Base-by-base conservation (phyloP, 2,329 filamentous ascomycete species). In the Aspergillus quadricinctus region DNA sequence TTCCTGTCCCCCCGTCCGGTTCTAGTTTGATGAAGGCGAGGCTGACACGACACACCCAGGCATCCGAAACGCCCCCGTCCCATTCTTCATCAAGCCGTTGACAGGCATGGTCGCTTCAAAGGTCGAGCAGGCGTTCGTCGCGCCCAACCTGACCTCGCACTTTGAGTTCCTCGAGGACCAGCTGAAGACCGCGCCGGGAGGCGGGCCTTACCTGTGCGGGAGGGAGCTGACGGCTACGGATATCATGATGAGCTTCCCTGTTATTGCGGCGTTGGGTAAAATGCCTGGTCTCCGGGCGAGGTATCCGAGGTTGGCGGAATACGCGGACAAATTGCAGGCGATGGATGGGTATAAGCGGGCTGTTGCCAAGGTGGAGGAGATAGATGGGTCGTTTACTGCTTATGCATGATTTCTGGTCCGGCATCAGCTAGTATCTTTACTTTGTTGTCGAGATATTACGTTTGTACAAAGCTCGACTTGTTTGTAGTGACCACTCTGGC, bases 61-160 rank as follows among this genome's bases (percentile, higher is more conserved):
- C 48, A 75, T 86, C 59, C 76, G 77, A 59, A 76, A 75, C 23
- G 75, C 82, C 0, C 79, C 83, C 0, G 80, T 87, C 0, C 86
- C 86, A 0, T 89, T 89, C 78, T 88, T 89, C 76, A 76, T 89
- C 66, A 85, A 82, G 61, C 86, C 86, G 2, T 78, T 90, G 58
- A 84, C 85, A 14, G 73, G 74, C 4, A 72, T 77, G 5, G 80
- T 89, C 21, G 81, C 81, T 7, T 69, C 71, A 37, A 72, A 72
- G 51, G 68, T 80, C 19, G 71, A 78, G 46, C 61, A 71, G 4
- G 64, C 64, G 4, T 79, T 74, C 59, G 60, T 80, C 17, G 60
- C 66, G 4, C 72, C 70, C 21, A 78, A 78, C 43, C 63, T 78
- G 17, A 66, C 72, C 10, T 67, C 69, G 5, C 73, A 79, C 48